These are phyloP conservation scores for Leishmania guyanensis DNA, from an alignment of 208 protist genomes.

Conservation along the genomic window DNA sequence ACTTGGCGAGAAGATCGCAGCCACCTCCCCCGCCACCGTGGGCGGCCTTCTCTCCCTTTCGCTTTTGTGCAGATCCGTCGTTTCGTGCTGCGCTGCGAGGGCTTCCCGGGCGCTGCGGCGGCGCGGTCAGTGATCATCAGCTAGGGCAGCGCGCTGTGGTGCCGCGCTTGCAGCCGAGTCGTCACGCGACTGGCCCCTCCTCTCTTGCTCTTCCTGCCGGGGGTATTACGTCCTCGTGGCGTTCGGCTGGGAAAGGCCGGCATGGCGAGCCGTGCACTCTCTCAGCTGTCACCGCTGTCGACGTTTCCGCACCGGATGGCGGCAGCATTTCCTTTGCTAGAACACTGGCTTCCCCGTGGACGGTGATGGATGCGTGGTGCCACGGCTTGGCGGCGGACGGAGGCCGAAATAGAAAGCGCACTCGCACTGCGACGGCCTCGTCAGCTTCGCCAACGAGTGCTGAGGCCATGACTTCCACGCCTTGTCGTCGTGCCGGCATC, in stretches of 20 bases:
- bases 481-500: too few species aligned
- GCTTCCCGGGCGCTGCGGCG: not conserved
- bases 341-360: not conserved
- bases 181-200: too few species aligned
- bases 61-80: constrained; percentile 16
- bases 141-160: not conserved
- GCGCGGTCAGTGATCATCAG: not conserved
- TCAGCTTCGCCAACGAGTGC: not conserved
- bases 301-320: not conserved
- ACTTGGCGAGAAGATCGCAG: not conserved
- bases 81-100: constrained; percentile 22
- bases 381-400: constrained; percentile 17
- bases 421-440: not conserved
- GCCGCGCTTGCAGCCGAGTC: not conserved
- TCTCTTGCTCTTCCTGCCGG: not conserved
- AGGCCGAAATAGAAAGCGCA: constrained; percentile 4
- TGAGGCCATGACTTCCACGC: not conserved
- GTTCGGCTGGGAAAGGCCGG: not conserved
- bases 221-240: not conserved
- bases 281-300: not conserved
- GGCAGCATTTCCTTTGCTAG: not conserved
- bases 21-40: constrained; percentile 10
- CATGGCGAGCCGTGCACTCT: not conserved
- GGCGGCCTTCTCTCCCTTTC: constrained; percentile 31
- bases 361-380: constrained; percentile 19